phyloP scores from a whole-genome alignment of 1,139 yeast genomes.

The Komagataea norvegica region DNA sequence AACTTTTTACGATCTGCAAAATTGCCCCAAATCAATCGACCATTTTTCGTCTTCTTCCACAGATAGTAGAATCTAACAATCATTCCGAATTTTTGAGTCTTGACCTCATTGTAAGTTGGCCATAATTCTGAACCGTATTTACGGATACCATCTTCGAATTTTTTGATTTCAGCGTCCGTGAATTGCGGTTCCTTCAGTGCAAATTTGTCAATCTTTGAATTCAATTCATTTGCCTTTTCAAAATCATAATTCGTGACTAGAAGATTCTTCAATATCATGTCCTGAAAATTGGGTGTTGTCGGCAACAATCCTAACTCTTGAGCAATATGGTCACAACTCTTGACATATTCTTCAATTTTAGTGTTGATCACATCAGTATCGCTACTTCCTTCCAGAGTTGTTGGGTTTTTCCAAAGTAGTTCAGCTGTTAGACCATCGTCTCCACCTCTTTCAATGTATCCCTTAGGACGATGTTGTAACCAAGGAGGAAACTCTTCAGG shows the following conservation, averaged over 20 bases:
- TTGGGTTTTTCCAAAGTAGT: slow-evolving; percentile 59
- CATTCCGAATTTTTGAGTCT: slow-evolving; percentile 67
- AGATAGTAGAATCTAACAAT: slow-evolving; percentile 80
- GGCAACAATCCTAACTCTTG: slow-evolving; percentile 43
- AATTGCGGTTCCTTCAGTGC: slow-evolving; percentile 73
- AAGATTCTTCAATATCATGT: slow-evolving; percentile 56
- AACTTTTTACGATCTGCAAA: slow-evolving; percentile 67
- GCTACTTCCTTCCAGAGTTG: background rate
- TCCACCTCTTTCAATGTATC: slow-evolving; percentile 83
- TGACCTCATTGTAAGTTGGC: slow-evolving; percentile 65
- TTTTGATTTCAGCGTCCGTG: slow-evolving; percentile 51
- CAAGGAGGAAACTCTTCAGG: slow-evolving; percentile 59
- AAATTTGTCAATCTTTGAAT: slow-evolving; percentile 47
- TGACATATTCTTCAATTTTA: slow-evolving; percentile 50
- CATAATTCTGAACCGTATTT: slow-evolving; percentile 76
- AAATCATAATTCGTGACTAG: slow-evolving; percentile 49
- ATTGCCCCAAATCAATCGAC: slow-evolving; percentile 78
- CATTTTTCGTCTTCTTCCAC: slow-evolving; percentile 85
- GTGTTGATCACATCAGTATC: slow-evolving; percentile 33
- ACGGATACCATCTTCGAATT: slow-evolving; percentile 73
- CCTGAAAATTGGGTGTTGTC: slow-evolving; percentile 72
- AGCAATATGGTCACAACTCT: slow-evolving; percentile 54
- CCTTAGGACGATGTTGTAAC: slow-evolving; percentile 75
- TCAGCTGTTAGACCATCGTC: slow-evolving; percentile 54
- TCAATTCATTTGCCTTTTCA: slow-evolving; percentile 37